Conservation (phyloP, 1,284 basidiomycete species). For the Ceratobasidium sp. region DNA sequence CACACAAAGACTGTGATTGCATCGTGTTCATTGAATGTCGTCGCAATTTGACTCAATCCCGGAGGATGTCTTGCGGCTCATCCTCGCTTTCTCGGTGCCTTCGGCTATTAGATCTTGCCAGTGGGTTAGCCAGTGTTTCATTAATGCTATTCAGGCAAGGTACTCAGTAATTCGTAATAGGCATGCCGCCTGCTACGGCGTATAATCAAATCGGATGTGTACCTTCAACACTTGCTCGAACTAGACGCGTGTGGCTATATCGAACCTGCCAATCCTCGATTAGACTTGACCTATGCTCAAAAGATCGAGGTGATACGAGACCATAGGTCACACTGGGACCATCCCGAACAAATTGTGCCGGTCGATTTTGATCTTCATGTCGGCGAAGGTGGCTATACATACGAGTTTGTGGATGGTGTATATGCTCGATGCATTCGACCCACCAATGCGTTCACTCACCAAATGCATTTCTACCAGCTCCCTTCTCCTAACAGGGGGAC, state of each 20-base stretch:
- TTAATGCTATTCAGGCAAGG: too few species aligned
- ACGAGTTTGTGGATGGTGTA: conserved; percentile 33
- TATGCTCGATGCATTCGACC: conserved; percentile 24
- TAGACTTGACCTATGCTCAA: conserved; percentile 3
- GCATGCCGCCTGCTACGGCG: conserved; percentile 14
- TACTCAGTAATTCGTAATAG: too few species aligned
- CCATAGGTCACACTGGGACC: conserved; percentile 8
- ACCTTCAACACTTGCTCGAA: conserved; percentile 31
- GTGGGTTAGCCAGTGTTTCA: too few species aligned
- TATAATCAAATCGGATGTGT: conserved; percentile 10
- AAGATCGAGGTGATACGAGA: background rate
- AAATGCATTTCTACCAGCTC: conserved; percentile 24
- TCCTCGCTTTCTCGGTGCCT: too few species aligned
- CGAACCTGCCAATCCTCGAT: conserved; percentile 6
- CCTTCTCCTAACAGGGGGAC: conserved; percentile 34
- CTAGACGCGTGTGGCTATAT: conserved; percentile 22
- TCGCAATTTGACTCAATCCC: too few species aligned
- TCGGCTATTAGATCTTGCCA: too few species aligned
- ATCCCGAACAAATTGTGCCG: background rate
- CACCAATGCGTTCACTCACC: background rate
- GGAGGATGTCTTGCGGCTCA: too few species aligned
- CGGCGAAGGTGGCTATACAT: background rate
- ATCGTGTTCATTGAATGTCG: too few species aligned
- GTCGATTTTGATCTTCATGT: background rate
- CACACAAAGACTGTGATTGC: too few species aligned